phyloP scores from a whole-genome alignment of 1,284 basidiomycete species.

The Mycena citricolor region DNA sequence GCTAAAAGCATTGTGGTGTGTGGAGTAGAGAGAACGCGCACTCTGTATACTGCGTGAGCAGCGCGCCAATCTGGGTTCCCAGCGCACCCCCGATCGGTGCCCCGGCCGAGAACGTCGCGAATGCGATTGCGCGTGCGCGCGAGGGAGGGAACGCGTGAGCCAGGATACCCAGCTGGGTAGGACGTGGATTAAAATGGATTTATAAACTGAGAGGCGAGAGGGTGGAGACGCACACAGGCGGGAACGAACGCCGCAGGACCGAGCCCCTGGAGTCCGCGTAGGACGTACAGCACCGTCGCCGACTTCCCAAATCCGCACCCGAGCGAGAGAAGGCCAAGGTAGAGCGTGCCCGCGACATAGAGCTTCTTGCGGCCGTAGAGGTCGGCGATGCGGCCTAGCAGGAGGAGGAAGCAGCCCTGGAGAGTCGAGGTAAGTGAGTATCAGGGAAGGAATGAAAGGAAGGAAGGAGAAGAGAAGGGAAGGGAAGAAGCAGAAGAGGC shows the following conservation, averaged over 20 bases:
- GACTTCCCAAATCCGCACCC: constrained; percentile 59
- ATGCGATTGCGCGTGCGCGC: constrained; percentile 65
- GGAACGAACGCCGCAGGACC: constrained; percentile 71
- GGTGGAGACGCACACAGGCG: constrained; percentile 52
- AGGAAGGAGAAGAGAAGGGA: too few species aligned
- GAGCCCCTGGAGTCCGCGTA: constrained; percentile 70
- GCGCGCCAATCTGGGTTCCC: constrained; percentile 68
- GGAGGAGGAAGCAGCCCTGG: constrained; percentile 70
- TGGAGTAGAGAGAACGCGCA: constrained; percentile 26
- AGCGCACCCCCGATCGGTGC: constrained; percentile 77
- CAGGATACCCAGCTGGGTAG: constrained; percentile 67
- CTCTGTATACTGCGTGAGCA: constrained; percentile 66
- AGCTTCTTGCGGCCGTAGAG: constrained; percentile 66
- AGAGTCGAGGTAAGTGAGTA: not conserved
- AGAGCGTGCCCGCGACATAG: constrained; percentile 55
- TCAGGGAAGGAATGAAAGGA: constrained; percentile 6
- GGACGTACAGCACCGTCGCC: constrained; percentile 56
- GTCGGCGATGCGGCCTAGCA: constrained; percentile 73
- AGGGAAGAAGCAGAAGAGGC: too few species aligned
- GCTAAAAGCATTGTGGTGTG: not conserved
- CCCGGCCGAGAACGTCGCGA: constrained; percentile 77
- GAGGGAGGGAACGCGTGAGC: constrained; percentile 74
- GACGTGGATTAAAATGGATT: constrained; percentile 3
- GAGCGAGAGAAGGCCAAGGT: constrained; percentile 48
- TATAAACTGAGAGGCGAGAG: not conserved